Percentiles rank a stretch among this genome's conserved stretches.
Conservation (phyloP, 257 asterid species). For the Plantago ovata region DNA sequence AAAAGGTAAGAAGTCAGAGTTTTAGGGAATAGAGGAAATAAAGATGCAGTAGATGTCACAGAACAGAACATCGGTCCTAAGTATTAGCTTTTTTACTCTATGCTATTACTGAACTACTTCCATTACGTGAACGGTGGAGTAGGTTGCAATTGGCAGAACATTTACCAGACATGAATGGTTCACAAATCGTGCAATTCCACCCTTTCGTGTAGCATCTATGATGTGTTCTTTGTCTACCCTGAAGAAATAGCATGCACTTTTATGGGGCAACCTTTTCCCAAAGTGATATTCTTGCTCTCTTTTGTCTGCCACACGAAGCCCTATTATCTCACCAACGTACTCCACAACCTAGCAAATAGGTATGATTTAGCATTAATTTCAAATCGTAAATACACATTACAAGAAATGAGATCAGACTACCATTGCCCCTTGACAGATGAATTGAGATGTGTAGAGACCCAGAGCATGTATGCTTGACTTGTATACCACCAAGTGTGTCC, state of each 20-base stretch:
- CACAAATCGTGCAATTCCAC: slow-evolving; percentile 72
- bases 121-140: too few species aligned
- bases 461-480: slow-evolving; percentile 67
- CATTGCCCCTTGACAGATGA: slow-evolving; percentile 56
- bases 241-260: slow-evolving; percentile 69
- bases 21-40: too few species aligned
- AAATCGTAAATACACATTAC: not conserved
- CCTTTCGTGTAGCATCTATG: slow-evolving; percentile 68
- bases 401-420: slow-evolving; percentile 16
- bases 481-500: slow-evolving; percentile 61
- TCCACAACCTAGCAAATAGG: slow-evolving; percentile 50
- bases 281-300: slow-evolving; percentile 63
- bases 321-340: slow-evolving; percentile 66
- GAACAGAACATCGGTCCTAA: too few species aligned
- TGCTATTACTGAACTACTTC: too few species aligned
- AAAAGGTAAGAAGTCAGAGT: not conserved
- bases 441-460: slow-evolving; percentile 66
- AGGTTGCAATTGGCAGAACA: slow-evolving; percentile 2
- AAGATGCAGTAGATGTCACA: too few species aligned
- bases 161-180: slow-evolving; percentile 63
- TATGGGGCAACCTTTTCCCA: slow-evolving; percentile 55
- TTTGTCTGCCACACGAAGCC: slow-evolving; percentile 60
- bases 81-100: too few species aligned
- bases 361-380: slow-evolving; percentile 7
- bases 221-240: slow-evolving; percentile 56